Conservation (phyloP, 2,329 filamentous ascomycete species). For the Paramyrothecium sp. region DNA sequence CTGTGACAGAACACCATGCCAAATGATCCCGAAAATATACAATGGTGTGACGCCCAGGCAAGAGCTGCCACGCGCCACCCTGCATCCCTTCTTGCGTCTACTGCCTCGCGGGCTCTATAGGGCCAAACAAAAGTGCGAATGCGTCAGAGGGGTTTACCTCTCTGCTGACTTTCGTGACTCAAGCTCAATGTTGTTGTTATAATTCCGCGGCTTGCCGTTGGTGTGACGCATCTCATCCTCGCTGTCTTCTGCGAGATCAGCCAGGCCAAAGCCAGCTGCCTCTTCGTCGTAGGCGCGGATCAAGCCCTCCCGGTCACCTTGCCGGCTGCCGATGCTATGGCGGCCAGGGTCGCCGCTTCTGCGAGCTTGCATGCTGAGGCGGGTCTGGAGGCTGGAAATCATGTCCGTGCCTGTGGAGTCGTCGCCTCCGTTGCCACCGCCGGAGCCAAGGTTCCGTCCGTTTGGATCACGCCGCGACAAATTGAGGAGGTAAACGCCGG, state of each 20-base stretch:
- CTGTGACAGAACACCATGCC: slow-evolving; percentile 12
- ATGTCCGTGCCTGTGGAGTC: slow-evolving; percentile 90
- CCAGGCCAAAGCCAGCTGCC: slow-evolving; percentile 69
- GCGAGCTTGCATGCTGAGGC: slow-evolving; percentile 88
- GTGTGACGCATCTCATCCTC: slow-evolving; percentile 55
- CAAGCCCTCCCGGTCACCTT: slow-evolving; percentile 74
- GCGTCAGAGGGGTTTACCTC: not conserved
- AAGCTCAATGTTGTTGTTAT: slow-evolving; percentile 46
- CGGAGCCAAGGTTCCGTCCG: slow-evolving; percentile 64
- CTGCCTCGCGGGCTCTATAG: not conserved
- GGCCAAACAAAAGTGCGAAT: not conserved
- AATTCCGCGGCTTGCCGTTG: slow-evolving; percentile 42
- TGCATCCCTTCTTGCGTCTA: not conserved
- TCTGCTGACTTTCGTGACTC: slow-evolving; percentile 39
- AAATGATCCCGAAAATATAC: slow-evolving; percentile 24
- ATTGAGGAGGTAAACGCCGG: slow-evolving; percentile 92
- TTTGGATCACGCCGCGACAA: slow-evolving; percentile 91
- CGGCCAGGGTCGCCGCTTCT: slow-evolving; percentile 67
- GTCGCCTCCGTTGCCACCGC: slow-evolving; percentile 52
- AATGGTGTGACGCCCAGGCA: slow-evolving; percentile 18
- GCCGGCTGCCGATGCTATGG: slow-evolving; percentile 62
- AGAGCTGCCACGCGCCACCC: not conserved
- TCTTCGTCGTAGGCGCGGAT: slow-evolving; percentile 91
- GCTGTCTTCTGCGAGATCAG: slow-evolving; percentile 75
- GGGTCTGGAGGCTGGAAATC: slow-evolving; percentile 83